Evolutionary conservation across 495 filamentous ascomycete genomes (phyloP).

Genomic region (Penicillium atrosanguineum): DNA sequence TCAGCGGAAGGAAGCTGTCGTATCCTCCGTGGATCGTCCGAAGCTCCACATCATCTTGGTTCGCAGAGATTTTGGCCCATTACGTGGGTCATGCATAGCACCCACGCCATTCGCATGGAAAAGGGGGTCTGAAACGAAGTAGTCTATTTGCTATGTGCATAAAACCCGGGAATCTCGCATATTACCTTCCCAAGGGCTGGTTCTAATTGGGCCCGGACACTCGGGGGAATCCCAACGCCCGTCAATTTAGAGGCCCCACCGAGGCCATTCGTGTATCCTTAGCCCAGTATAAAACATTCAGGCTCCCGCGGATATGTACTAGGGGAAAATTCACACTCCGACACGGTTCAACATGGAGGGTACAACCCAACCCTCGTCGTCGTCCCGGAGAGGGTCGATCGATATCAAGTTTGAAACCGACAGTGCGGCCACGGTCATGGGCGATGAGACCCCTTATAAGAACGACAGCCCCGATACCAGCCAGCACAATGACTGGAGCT

Average conservation of each 20-base stretch:
- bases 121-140: not conserved
- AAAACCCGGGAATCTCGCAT: not conserved
- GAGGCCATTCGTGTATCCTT: not conserved
- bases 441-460: constrained; percentile 22
- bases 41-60: constrained; percentile 2
- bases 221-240: not conserved
- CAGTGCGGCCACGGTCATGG: constrained; percentile 28
- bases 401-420: constrained; percentile 29
- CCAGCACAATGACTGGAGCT: constrained; percentile 39
- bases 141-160: not conserved
- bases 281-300: not conserved
- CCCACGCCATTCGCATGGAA: not conserved
- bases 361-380: constrained; percentile 12
- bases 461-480: constrained; percentile 10
- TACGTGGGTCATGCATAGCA: not conserved
- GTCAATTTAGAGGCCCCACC: not conserved
- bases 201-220: not conserved
- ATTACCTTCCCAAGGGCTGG: not conserved
- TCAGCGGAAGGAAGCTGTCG: constrained; percentile 1
- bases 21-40: not conserved
- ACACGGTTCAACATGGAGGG: constrained; percentile 25
- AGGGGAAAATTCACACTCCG: not conserved
- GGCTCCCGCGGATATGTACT: not conserved
- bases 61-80: constrained; percentile 8
- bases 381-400: constrained; percentile 8